Base-by-base conservation (phyloP, 2,329 filamentous ascomycete species). In the Phyllosticta capitalensis region DNA sequence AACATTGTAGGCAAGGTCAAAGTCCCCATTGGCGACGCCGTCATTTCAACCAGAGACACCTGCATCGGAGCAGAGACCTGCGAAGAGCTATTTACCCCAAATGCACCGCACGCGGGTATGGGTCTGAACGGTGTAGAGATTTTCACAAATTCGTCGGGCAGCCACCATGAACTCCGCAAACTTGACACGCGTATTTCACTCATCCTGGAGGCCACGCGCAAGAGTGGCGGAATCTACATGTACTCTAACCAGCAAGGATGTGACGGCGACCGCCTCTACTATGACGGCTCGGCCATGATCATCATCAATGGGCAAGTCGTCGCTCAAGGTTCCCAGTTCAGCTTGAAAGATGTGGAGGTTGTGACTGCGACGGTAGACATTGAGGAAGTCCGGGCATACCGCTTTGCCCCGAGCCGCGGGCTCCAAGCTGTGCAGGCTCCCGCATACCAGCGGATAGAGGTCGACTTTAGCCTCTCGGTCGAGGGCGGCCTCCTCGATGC, bases 81-180 rank as follows among this genome's bases (percentile, higher is more conserved):
- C 64, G 86, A 89, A 69, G 65, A 67, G 56, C 63, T 67, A 5
- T 69, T 70, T 58, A 69, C 66, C 0, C 66, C 67, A 10, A 57
- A 65, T 55, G 77, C 77, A 9, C 82, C 83, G 4, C 81, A 84
- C 63, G 80, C 80, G 30, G 73, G 76, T 9, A 84, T 85, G 75
- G 81, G 81, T n/a, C 75, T 90, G 1, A 79, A 85, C 65, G 89
- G 89, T 4, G 83, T 84, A 5, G 89, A 90, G 67, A 84, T 90
- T 58, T 81, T 89, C 63, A 68, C 67, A 9, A 92, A 92, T 70
- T 83, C 80, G 2, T 84, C 80, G 57, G 88, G 84, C 6, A 84
- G 79, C 12, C 89, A 92, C 69, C 83, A 84, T 66, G 81, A 84
- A 64, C 72, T 90, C 9, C 76, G 84, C 19, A 90, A 90, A 69